Evolutionary conservation across 169 alveolate genomes (phyloP).

Genomic region (Perkinsus chesapeaki): DNA sequence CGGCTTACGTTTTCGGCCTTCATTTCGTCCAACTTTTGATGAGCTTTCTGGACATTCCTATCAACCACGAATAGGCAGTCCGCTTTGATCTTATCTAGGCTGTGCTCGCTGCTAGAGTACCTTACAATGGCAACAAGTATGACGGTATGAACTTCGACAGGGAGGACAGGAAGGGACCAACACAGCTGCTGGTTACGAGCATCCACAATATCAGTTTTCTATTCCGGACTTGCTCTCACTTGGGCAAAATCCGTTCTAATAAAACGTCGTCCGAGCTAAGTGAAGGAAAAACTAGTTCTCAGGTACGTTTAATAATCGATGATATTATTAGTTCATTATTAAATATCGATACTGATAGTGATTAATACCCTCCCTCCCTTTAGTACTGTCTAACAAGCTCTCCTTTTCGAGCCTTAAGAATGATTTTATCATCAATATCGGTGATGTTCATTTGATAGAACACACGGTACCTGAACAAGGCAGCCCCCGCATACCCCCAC

Average conservation of each 20-base stretch:
- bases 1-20: background rate
- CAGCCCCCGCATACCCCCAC: background rate
- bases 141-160: background rate
- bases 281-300: no score
- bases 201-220: no score
- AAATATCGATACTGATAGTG: no score
- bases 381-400: conserved; percentile 26
- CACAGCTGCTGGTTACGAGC: no score
- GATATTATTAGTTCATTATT: no score
- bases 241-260: no score
- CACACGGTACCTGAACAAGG: conserved; percentile 71
- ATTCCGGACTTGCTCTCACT: no score
- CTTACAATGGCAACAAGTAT: background rate
- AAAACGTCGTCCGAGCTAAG: no score
- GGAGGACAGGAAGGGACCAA: no score
- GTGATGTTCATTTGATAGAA: conserved; percentile 92
- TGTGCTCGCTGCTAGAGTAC: background rate
- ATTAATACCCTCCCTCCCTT: no score
- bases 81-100: background rate
- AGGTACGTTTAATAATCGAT: no score
- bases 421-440: conserved; percentile 97
- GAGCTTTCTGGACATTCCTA: background rate
- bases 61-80: background rate
- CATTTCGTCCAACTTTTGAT: background rate
- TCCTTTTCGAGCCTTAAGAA: conserved; percentile 54